Evolutionary conservation across 169 alveolate species (phyloP).

Genomic region (Perkinsus chesapeaki): DNA sequence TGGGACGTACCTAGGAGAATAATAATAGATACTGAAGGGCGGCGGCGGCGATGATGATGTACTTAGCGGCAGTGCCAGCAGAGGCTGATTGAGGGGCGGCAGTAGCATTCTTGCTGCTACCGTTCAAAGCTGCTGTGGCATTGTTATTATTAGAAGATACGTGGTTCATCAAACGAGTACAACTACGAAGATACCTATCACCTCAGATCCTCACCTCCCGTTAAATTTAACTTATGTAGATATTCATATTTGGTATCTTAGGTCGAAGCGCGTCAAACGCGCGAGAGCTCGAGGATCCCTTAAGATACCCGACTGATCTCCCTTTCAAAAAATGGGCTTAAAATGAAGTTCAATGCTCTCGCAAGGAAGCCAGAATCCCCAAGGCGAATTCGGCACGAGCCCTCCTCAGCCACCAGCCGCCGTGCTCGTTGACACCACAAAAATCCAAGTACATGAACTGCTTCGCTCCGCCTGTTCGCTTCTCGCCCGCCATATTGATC

Average conservation of each 20-base stretch:
- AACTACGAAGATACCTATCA: neutral
- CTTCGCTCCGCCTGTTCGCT: neutral
- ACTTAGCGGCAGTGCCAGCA: neutral
- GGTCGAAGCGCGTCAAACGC: no score
- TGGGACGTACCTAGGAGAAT: neutral
- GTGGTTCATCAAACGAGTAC: neutral
- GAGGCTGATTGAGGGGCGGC: neutral
- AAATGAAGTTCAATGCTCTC: neutral
- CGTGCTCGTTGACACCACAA: no score
- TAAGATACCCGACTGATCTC: no score
- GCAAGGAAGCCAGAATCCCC: neutral
- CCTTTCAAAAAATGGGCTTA: neutral
- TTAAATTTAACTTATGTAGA: neutral
- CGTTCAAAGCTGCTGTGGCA: conserved; percentile 5
- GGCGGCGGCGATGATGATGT: neutral
- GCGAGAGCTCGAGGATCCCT: no score
- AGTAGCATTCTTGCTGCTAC: no score
- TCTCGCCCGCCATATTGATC: neutral
- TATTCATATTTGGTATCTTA: no score
- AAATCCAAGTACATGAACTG: neutral
- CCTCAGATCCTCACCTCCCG: neutral
- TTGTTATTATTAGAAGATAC: neutral
- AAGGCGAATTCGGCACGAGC: no score
- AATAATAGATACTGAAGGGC: neutral
- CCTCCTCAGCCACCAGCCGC: neutral